Evolutionary conservation across 495 filamentous ascomycete genomes (phyloP).

Genomic region (Aspergillus sclerotioniger): DNA sequence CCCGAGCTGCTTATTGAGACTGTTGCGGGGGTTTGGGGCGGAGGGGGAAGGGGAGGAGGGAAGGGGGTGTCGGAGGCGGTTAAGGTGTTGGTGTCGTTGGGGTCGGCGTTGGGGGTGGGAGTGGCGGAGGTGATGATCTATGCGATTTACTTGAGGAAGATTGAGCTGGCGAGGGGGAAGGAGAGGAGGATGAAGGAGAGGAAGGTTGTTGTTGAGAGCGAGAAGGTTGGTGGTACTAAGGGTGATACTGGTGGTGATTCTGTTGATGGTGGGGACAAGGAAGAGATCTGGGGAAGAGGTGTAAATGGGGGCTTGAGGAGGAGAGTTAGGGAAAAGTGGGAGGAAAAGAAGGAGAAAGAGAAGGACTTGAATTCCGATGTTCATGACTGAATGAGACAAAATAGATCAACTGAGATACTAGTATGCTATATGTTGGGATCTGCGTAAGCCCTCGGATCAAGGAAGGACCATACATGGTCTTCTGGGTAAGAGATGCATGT

Average conservation of each 20-base stretch:
- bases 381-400: not conserved
- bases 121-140: constrained; percentile 88
- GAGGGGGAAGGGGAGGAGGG: not conserved
- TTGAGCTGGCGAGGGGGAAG: constrained; percentile 66
- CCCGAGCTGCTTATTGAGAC: constrained; percentile 27
- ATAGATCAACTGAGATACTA: not conserved
- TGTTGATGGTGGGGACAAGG: constrained; percentile 23
- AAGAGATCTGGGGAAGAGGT: constrained; percentile 48
- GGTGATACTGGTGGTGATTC: too few species aligned
- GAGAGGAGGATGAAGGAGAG: constrained; percentile 65
- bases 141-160: constrained; percentile 75
- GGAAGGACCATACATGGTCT: too few species aligned
- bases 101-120: constrained; percentile 59
- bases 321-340: constrained; percentile 46
- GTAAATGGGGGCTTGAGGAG: constrained; percentile 46
- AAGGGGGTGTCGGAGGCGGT: not conserved
- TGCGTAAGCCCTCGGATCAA: too few species aligned
- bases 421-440: not conserved
- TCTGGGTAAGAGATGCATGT: too few species aligned
- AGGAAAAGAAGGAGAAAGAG: constrained; percentile 38
- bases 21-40: not conserved
- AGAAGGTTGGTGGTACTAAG: constrained; percentile 26
- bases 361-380: constrained; percentile 17
- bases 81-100: constrained; percentile 28
- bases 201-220: constrained; percentile 65